These are phyloP conservation scores for Alternaria infectoria DNA, from an alignment of 2,329 filamentous ascomycete genomes.

Conservation along the genomic window DNA sequence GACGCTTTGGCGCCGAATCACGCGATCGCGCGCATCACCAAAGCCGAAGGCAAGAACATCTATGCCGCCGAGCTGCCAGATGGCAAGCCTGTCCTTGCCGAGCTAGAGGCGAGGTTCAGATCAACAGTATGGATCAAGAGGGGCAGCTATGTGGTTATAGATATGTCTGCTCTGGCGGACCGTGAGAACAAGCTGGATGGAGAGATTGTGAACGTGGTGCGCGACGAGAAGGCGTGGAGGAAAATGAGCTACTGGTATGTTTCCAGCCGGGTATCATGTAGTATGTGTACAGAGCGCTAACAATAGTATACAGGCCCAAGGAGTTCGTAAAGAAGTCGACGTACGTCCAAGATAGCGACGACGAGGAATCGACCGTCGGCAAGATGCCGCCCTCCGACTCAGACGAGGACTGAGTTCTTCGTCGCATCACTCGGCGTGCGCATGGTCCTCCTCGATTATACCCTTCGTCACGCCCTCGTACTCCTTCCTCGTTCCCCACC, in stretches of 20 bases:
- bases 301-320: slow-evolving; percentile 68
- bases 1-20: slow-evolving; percentile 58
- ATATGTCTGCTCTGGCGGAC: slow-evolving; percentile 69
- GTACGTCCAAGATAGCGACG: slow-evolving; percentile 69
- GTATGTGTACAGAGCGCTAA: slow-evolving; percentile 26
- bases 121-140: slow-evolving; percentile 94
- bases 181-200: slow-evolving; percentile 80
- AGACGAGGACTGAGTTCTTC: slow-evolving; percentile 60
- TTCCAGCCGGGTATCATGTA: slow-evolving; percentile 22
- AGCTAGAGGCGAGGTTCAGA: slow-evolving; percentile 84
- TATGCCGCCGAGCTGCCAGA: slow-evolving; percentile 77
- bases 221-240: slow-evolving; percentile 90
- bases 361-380: slow-evolving; percentile 79
- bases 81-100: slow-evolving; percentile 71
- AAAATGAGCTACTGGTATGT: slow-evolving; percentile 81
- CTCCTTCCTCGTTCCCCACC: slow-evolving; percentile 61
- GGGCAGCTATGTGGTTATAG: slow-evolving; percentile 84
- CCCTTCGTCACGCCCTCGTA: slow-evolving; percentile 46
- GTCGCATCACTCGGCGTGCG: slow-evolving; percentile 38
- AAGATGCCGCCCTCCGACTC: slow-evolving; percentile 86
- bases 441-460: slow-evolving; percentile 35
- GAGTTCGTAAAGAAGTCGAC: slow-evolving; percentile 72
- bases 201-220: slow-evolving; percentile 90
- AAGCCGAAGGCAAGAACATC: slow-evolving; percentile 86
- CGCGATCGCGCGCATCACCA: slow-evolving; percentile 76